Evolutionary conservation across 805 yeast species (phyloP), one percentile per base, ranked within the genome.

Genomic region (Myxozyma vanderwaltii): DNA sequence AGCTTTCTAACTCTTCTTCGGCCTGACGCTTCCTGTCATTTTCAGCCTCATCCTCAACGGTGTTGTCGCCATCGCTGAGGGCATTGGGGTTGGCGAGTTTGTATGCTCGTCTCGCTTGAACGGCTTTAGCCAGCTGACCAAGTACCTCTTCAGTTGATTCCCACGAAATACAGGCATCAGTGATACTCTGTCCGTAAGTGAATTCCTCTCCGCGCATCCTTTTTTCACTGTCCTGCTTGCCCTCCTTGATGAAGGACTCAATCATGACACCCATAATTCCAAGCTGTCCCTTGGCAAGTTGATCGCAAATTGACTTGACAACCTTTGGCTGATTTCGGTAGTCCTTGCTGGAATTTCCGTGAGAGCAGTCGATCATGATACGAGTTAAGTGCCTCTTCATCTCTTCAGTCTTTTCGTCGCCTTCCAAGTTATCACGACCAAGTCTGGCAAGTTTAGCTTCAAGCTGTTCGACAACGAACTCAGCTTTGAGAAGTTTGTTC

Each of bases 161-260:
- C 90, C 96, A 89, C 61, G 89, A 82, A 61, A 92, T 91, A 80
- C 99, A 92, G 33, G 97, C 96, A 75, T 92, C 99, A n/a, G 99
- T 92, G 69, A 92, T 91, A 31, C 96, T 88, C 64, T 91, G 89
- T 63, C 99, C 99, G 76, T 92, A 92, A 70, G 87, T 83, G 75
- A 92, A 82, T 23, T 79, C 82, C 55, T 79, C 80, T 71, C 86
- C 86, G 55, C 96, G 96, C 45, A 59, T 54, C 40, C 26, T 43
- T 51, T 29, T 48, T 21, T 46, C 47, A 35, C 59, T 53, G 70
- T 88, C 85, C 79, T 94, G 99, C 77, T 95, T 86, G 54, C 99
- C 99, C 73, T 88, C 97, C 62, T 81, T 82, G 67, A 94, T 82
- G 72, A 92, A 89, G 59, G 95, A 86, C 80, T 94, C 99, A 71